Evolutionary conservation across 805 yeast genomes (phyloP).

Genomic region (Yamadazyma nakazawae): DNA sequence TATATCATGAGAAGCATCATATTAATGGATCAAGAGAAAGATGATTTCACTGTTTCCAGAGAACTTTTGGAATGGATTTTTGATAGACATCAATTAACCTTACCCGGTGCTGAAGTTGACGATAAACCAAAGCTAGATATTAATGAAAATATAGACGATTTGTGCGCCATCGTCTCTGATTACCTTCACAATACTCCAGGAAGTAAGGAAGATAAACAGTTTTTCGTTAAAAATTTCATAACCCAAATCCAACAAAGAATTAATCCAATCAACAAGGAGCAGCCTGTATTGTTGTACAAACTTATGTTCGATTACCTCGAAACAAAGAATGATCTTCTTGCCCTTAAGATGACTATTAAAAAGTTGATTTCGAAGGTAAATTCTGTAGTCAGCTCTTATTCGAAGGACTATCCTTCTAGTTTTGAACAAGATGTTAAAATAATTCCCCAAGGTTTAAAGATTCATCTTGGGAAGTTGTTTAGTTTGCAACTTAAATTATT

Average conservation of each 20-base stretch:
- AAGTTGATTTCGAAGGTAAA: conserved; percentile 24
- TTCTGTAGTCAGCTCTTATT: conserved; percentile 13
- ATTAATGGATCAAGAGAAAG: conserved; percentile 14
- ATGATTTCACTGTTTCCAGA: conserved; percentile 16
- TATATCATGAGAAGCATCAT: conserved; percentile 29
- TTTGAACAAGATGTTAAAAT: conserved; percentile 7
- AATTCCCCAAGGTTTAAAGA: conserved; percentile 20
- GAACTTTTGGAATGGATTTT: conserved; percentile 25
- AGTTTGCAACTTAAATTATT: conserved; percentile 17
- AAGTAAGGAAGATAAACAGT: conserved; percentile 15
- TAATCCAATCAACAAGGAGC: conserved; percentile 19
- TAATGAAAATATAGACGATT: conserved; percentile 14
- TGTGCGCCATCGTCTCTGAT: conserved; percentile 25
- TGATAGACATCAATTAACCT: conserved; percentile 28
- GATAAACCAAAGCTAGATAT: neutral
- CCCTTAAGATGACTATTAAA: conserved; percentile 22
- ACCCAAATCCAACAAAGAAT: conserved; percentile 19
- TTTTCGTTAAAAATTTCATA: conserved; percentile 28
- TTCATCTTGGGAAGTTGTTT: conserved; percentile 17
- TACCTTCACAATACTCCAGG: conserved; percentile 20
- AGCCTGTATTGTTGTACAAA: conserved; percentile 23
- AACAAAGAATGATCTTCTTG: conserved; percentile 19
- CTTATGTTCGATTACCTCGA: conserved; percentile 30
- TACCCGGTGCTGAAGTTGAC: conserved; percentile 3
- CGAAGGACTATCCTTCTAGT: conserved; percentile 19